Conservation (phyloP, 768 basidiomycete species). For the Leucosporidium creatinivorum region DNA sequence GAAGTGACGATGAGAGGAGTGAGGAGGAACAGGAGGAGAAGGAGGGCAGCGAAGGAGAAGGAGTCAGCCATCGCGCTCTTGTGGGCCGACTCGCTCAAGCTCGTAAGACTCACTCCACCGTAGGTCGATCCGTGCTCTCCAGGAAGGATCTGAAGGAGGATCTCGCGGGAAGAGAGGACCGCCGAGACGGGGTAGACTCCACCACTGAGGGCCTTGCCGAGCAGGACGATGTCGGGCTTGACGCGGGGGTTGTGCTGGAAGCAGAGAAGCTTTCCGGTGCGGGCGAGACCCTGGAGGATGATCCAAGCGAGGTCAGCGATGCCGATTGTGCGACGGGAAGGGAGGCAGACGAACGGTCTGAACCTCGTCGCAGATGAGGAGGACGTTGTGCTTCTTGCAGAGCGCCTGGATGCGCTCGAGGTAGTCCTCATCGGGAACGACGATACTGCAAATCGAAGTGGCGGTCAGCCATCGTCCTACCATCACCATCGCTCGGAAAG, state of each 20-base stretch:
- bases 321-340: neutral
- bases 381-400: constrained; percentile 80
- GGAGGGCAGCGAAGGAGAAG: neutral
- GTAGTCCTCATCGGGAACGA: constrained; percentile 85
- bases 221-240: constrained; percentile 81
- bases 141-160: constrained; percentile 90
- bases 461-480: constrained; percentile 4
- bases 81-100: no score
- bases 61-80: neutral
- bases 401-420: constrained; percentile 65
- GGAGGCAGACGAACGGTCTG: constrained; percentile 60
- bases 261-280: constrained; percentile 88
- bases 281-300: constrained; percentile 62
- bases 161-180: constrained; percentile 78
- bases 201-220: constrained; percentile 95
- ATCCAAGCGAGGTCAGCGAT: neutral
- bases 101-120: constrained; percentile 61
- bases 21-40: neutral
- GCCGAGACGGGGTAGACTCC: constrained; percentile 97
- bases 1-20: no score
- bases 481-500: neutral
- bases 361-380: constrained; percentile 97
- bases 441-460: constrained; percentile 53
- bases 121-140: constrained; percentile 96
- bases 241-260: constrained; percentile 72